A percentile compares a stretch with the other conserved stretches of the same genome.
These are phyloP conservation scores for Eremochloa ophiuroides DNA, from an alignment of 176 grass and related monocot species.

Conservation along the genomic window DNA sequence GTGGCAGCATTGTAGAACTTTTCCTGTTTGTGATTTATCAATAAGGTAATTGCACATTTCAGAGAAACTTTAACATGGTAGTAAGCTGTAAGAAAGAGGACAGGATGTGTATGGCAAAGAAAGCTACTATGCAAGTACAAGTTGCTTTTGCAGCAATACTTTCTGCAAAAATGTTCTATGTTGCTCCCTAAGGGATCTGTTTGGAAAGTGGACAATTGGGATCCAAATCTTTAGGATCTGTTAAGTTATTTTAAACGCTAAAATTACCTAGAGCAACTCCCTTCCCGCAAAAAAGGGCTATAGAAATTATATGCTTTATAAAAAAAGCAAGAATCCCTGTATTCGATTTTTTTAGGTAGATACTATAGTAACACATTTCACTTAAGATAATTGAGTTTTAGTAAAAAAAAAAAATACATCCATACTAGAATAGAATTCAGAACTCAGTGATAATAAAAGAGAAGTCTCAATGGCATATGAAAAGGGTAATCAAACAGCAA, in stretches of 20 bases:
- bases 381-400: neutral
- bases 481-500: neutral
- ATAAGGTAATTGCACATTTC: neutral
- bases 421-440: neutral
- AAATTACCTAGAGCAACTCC: neutral
- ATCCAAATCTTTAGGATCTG: neutral
- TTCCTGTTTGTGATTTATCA: constrained; percentile 42
- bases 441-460: neutral
- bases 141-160: neutral
- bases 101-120: neutral
- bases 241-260: too few relatives aligned
- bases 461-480: neutral
- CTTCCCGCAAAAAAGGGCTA: neutral
- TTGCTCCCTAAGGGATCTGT: neutral
- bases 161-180: neutral
- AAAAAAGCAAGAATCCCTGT: neutral
- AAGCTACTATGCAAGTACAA: neutral
- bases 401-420: neutral
- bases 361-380: neutral
- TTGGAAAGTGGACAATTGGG: neutral
- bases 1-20: constrained; percentile 69
- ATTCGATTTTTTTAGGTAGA: too few relatives aligned
- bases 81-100: neutral
- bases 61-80: neutral
- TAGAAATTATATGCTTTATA: neutral